Conservation (phyloP, 2,329 filamentous ascomycete genomes). For the Phialocephala subalpina region DNA sequence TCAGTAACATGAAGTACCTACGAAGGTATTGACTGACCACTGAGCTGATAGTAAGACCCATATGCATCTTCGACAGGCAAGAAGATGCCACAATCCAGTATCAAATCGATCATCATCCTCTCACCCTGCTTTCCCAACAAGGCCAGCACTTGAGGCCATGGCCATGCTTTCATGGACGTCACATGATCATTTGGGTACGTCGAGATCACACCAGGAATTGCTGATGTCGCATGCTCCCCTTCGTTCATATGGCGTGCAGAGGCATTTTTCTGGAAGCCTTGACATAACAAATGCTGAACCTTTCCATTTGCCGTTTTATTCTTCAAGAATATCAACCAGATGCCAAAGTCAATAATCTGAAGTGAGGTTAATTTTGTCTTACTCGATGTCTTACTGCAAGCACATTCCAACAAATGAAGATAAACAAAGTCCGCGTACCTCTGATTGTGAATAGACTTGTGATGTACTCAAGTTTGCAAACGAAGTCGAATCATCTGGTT, state of each 20-base stretch:
- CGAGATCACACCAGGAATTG: constrained; percentile 71
- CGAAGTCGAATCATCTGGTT: constrained; percentile 60
- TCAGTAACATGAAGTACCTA: constrained; percentile 17
- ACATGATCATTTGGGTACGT: constrained; percentile 76
- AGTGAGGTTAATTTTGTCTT: constrained; percentile 23
- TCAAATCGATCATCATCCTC: constrained; percentile 76
- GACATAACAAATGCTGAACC: constrained; percentile 80
- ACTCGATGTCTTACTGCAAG: not conserved
- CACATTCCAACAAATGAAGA: constrained; percentile 9
- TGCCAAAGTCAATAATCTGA: constrained; percentile 78
- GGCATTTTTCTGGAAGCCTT: constrained; percentile 73
- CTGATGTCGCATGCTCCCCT: constrained; percentile 46
- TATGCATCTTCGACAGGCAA: constrained; percentile 63
- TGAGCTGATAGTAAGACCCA: constrained; percentile 80
- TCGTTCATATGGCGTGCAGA: constrained; percentile 30
- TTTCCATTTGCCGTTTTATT: constrained; percentile 54
- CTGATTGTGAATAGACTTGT: constrained; percentile 64
- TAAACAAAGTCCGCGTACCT: constrained; percentile 56
- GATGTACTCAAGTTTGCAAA: constrained; percentile 53
- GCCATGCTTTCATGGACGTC: constrained; percentile 68
- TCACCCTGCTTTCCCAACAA: constrained; percentile 81
- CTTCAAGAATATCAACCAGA: constrained; percentile 79
- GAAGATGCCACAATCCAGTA: constrained; percentile 83
- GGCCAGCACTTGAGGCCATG: constrained; percentile 79
- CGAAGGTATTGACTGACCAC: constrained; percentile 60